Base-by-base conservation (phyloP, 1,284 basidiomycete genomes). In the Volvariella volvacea region DNA sequence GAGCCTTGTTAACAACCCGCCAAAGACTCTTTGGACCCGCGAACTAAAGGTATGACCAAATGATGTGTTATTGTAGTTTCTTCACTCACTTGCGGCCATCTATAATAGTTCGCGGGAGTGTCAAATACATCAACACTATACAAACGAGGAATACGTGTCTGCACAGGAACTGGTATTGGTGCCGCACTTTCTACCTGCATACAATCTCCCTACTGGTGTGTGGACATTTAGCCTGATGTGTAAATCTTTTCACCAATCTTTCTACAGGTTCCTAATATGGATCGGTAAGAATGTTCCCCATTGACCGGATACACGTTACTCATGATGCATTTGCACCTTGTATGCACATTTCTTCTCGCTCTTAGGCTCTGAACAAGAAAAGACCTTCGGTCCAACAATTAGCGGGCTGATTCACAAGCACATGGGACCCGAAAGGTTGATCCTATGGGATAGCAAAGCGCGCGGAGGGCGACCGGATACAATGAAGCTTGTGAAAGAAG, bases 101-200 rank as follows among this genome's bases (percentile, higher is more conserved):
- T n/a, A n/a, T n/a, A n/a, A 38, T 49, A 84, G 80, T 76, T 86
- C 52, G 83, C 83, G 15, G 83, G 81, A 48, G 78, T 86, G 31
- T 84, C 83, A n/a, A 84, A 87, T 56, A 85, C 83, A 3, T 87
- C 84, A 17, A 76, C 71, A 1, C 62, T 87, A 15, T 87, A 87
- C 64, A 83, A 71, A 48, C 78, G 84, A 50, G 85, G 84, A 17
- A 76, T 88, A 50, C 80, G 83, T 52, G 75, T 88, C 47, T 88
- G 84, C 61, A 88, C 84, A 1, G 84, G 84, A 40, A 87, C 85
- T 9, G 85, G 85, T 48, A 75, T 88, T 43, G 85, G 84, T 25
- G 82, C 84, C 31, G 83, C 82, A 2, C 71, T 87, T 25, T 80
- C 84, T 15, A 88, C 83, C 15, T 86, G 82, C 52, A 67, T 85